Percentiles rank a stretch among this genome's conserved stretches.
Evolutionary conservation across 805 yeast species (phyloP).

Genomic region (Candida nitratophila): DNA sequence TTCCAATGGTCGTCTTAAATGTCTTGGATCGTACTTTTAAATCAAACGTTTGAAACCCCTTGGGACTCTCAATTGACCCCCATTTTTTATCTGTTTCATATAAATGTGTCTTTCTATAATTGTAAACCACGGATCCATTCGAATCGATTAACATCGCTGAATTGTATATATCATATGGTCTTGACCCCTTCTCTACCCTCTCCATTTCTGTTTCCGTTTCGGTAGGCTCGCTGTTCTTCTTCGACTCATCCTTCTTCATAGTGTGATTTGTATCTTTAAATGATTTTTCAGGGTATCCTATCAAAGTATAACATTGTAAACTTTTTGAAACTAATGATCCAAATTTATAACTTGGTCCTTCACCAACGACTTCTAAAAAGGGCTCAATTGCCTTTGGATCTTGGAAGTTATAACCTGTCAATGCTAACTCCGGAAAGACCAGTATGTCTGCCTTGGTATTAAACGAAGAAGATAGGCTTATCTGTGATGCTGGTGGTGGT

Average conservation of each 20-base stretch:
- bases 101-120: constrained; percentile 70
- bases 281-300: constrained; percentile 73
- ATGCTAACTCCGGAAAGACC: constrained; percentile 75
- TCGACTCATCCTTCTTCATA: too few relatives aligned
- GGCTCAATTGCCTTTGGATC: constrained; percentile 44
- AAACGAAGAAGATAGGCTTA: not conserved
- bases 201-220: too few relatives aligned
- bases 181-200: not conserved
- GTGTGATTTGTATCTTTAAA: not conserved
- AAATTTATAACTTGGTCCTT: constrained; percentile 40
- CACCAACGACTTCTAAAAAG: constrained; percentile 39
- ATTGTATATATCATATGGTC: constrained; percentile 41
- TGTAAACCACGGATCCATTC: constrained; percentile 48
- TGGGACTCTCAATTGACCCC: constrained; percentile 70
- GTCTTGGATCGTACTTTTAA: constrained; percentile 18
- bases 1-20: constrained; percentile 58
- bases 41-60: constrained; percentile 47
- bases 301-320: constrained; percentile 56
- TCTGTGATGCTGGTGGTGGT: constrained; percentile 29
- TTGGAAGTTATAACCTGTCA: constrained; percentile 76
- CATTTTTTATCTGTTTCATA: constrained; percentile 75
- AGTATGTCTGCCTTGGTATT: constrained; percentile 56
- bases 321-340: constrained; percentile 46
- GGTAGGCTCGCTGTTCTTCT: too few relatives aligned
- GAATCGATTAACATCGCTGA: constrained; percentile 62